Base-by-base conservation (phyloP, 768 basidiomycete genomes). In the Epithele typhae region DNA sequence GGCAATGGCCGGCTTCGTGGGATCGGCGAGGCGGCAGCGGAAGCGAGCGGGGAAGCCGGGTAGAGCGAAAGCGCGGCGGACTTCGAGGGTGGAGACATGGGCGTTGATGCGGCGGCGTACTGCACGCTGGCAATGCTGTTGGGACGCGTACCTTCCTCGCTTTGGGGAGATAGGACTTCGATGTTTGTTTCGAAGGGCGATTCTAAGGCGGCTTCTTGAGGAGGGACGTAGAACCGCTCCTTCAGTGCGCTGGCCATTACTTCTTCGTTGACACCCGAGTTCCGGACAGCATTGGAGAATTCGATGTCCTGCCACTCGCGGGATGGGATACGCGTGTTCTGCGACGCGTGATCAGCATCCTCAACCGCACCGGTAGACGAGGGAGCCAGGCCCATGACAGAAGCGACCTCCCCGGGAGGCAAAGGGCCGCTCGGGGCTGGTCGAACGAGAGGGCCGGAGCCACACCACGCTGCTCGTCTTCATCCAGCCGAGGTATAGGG, bases 401-500 rank as follows among this genome's bases (percentile, higher is more conserved):
- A 30, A 14, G 27, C 27, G 8, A 30, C 27, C 8, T 19, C 15
- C 35, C 23, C 4, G 48, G 43, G 14, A 12, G 32, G 12, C 18
- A 25, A 1, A 22, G 36, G 9, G 42, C 25, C 9, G 35, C 37
- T 7, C 41, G 37, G 27, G 46, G 51, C 9, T 47, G 35, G 27
- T n/a, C n/a, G n/a, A n/a, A n/a, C n/a, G n/a, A n/a, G n/a, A n/a
- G n/a, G n/a, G n/a, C n/a, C 8, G 51, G 51, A 10, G 51, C 44
- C 7, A 48, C 51, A 17, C 51, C 51, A n/a, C 51, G 46, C 21
- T 37, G 51, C 30, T 52, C 51, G 15, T 52, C 51, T 25, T 47
- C 51, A 25, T 52, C 51, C 17, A 51, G 25, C n/a, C n/a, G n/a
- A n/a, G n/a, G n/a, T 11, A 21, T 6, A 1, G 40, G 36, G 12